Percentiles rank a stretch among this genome's conserved stretches.
phyloP scores from a whole-genome alignment of 768 basidiomycete genomes.

The Suillus alpinus region DNA sequence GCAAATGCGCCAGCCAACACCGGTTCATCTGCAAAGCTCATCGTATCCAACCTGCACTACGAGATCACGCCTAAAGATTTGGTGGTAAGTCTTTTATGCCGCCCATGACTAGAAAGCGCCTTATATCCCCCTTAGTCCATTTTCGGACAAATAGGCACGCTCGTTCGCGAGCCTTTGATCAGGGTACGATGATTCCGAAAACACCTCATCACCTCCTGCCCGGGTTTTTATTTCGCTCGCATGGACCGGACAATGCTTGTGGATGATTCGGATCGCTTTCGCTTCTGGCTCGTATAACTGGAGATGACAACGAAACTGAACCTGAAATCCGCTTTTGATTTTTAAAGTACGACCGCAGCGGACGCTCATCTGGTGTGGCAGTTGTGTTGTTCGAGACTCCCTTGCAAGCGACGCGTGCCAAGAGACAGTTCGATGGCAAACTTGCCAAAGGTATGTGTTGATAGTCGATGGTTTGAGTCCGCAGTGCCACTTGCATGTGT shows the following conservation, averaged over 20 bases:
- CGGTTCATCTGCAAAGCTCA: conserved; percentile 51
- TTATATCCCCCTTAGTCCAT: conserved; percentile 54
- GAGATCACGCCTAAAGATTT: conserved; percentile 88
- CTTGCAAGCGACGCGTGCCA: conserved; percentile 77
- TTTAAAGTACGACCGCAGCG: conserved; percentile 92
- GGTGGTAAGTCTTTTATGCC: conserved; percentile 52
- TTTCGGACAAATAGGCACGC: conserved; percentile 89
- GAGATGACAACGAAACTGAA: conserved; percentile 49
- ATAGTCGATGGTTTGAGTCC: background rate
- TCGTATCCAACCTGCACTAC: conserved; percentile 89
- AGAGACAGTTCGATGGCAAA: conserved; percentile 82
- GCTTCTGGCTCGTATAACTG: conserved; percentile 33
- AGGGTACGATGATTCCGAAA: conserved; percentile 77
- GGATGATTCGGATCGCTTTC: conserved; percentile 38
- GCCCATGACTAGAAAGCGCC: background rate
- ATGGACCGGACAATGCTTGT: conserved; percentile 26
- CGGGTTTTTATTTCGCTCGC: conserved; percentile 26
- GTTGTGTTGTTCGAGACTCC: conserved; percentile 76
- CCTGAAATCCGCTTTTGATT: conserved; percentile 47
- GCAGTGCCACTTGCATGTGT: background rate
- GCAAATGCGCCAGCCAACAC: conserved; percentile 22
- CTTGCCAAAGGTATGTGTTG: conserved; percentile 72
- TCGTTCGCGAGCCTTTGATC: conserved; percentile 89
- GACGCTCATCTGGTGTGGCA: conserved; percentile 84
- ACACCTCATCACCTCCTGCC: conserved; percentile 29